Evolutionary conservation across 306 rosid species (phyloP), one percentile per base, ranked within the genome.

Genomic region (Cicer chorassanicum): DNA sequence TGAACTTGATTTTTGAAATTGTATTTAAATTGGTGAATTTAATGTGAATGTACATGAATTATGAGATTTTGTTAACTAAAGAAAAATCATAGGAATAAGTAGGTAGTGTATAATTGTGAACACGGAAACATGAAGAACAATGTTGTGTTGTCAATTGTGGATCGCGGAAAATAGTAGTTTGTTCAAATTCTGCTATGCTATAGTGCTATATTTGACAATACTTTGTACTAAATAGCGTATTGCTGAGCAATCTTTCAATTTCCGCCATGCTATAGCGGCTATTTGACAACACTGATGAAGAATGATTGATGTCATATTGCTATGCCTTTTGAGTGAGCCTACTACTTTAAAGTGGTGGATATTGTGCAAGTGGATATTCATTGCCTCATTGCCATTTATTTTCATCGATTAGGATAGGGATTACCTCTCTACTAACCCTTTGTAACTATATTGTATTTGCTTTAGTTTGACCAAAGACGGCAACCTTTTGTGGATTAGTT

Each of bases 301-400:
- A 53, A 50, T 51, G 69, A 15, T 66, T 41, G 49, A 42, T 70
- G 29, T 66, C 11, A 44, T 38, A 65, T 46, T 45, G 11, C 12
- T 74, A 6, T 41, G 57, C 43, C 13, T 49, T 59, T 18, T 24
- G 49, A 44, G 78, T 39, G 44, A 45, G 34, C 15, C 16, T 48
- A 60, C 5, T 36, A 18, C 15, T 61, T 48, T 81, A 63, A 55
- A 36, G 11, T 54, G 21, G 70, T 19, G 40, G 68, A 68, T 73
- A 60, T 61, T 66, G n/a, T n/a, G n/a, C n/a, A n/a, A n/a, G 70
- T 19, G 40, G 68, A 68, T 73, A 60, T 61, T 66, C 24, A 12
- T 59, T 49, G 62, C 36, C 56, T 66, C 39, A 15, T 40, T 68
- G 38, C 43, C 41, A 44, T 41, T 56, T 73, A 42, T 69, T 49